Percentiles rank a stretch among this genome's conserved stretches.
Conservation (phyloP, 2,329 filamentous ascomycete genomes). For the Fusarium xylarioides region DNA sequence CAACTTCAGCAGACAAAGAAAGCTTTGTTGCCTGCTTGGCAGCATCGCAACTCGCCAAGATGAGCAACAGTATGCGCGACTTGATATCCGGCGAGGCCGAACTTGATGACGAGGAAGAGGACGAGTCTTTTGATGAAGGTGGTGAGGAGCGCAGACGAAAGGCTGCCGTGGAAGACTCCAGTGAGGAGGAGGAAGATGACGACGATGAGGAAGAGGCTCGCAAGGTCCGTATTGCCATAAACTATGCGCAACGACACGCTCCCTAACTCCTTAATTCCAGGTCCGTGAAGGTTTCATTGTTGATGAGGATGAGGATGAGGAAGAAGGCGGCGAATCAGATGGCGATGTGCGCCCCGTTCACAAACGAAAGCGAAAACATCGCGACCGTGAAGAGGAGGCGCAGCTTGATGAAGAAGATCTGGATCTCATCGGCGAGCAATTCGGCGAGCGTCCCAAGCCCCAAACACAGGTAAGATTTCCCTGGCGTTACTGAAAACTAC, state of each 20-base stretch:
- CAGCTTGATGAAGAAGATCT: conserved; percentile 96
- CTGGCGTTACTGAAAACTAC: not conserved
- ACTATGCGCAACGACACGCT: not conserved
- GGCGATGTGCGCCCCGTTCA: conserved; percentile 62
- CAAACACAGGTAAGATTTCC: conserved; percentile 72
- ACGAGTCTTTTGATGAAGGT: conserved; percentile 83
- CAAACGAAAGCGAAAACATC: conserved; percentile 79
- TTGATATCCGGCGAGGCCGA: conserved; percentile 87
- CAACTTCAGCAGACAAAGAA: conserved; percentile 19
- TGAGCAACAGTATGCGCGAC: conserved; percentile 74
- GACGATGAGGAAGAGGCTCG: conserved; percentile 87
- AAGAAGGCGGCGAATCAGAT: conserved; percentile 69
- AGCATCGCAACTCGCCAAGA: conserved; percentile 51
- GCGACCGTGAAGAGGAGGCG: conserved; percentile 84
- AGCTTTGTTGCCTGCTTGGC: conserved; percentile 41
- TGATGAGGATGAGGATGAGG: conserved; percentile 86
- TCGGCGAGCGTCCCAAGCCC: conserved; percentile 69
- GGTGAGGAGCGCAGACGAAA: conserved; percentile 66
- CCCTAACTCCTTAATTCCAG: conserved; percentile 55
- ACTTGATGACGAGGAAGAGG: conserved; percentile 85
- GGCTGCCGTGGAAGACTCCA: conserved; percentile 76
- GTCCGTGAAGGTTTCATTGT: conserved; percentile 96
- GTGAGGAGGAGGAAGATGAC: conserved; percentile 91
- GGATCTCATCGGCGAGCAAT: conserved; percentile 88
- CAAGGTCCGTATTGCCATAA: conserved; percentile 62